Evolutionary conservation across 2,329 filamentous ascomycete genomes (phyloP).

Genomic region (Xylaria sp.): DNA sequence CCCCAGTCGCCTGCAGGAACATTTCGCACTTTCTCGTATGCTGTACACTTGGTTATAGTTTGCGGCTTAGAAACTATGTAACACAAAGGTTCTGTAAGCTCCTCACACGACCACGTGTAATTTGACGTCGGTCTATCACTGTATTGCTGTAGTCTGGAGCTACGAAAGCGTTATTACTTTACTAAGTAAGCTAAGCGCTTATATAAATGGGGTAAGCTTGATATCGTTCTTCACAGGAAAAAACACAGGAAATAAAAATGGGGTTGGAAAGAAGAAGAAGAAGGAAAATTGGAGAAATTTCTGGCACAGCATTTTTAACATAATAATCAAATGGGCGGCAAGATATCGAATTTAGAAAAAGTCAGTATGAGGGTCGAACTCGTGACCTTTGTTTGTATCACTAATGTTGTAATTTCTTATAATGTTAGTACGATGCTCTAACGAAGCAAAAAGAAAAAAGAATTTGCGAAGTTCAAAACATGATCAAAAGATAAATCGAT

Average conservation of each 20-base stretch:
- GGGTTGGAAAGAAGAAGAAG: too few species aligned
- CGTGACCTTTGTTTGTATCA: background rate
- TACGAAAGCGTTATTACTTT: background rate
- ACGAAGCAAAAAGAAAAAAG: background rate
- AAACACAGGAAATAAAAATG: too few species aligned
- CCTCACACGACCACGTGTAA: too few species aligned
- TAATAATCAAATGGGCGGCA: too few species aligned
- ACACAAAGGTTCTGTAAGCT: background rate
- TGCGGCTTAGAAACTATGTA: background rate
- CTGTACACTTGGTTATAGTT: too few species aligned
- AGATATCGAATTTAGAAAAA: too few species aligned
- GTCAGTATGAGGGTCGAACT: conserved; percentile 9
- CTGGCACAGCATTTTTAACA: too few species aligned
- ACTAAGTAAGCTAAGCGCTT: background rate
- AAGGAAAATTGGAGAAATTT: too few species aligned
- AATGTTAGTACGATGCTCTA: conserved; percentile 9
- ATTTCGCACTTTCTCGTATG: background rate
- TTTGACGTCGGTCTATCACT: background rate
- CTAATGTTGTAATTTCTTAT: background rate
- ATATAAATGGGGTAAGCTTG: background rate
- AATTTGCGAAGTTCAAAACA: too few species aligned
- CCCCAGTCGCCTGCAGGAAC: background rate
- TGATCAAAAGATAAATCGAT: too few species aligned
- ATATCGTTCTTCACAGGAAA: background rate
- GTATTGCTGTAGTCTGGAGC: too few species aligned